Evolutionary conservation across 2,329 filamentous ascomycete species (phyloP), one percentile per base, ranked within the genome.

Genomic region (Sarocladiaceae sp.): DNA sequence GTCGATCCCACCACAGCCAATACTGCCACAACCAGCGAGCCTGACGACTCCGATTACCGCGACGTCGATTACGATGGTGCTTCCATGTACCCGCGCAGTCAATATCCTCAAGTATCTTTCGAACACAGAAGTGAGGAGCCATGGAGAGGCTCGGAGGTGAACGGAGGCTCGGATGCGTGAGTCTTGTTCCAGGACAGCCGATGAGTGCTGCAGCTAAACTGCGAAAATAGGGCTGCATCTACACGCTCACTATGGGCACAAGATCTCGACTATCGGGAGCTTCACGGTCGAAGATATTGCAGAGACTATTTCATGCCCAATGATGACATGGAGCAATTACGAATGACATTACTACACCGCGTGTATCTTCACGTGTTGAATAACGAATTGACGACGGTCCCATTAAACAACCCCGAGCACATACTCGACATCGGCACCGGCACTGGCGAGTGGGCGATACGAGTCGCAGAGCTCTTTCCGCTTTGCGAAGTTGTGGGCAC

Each of bases 251-350:
- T 78, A 48, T 75, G 72, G 61, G 73, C 72, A 36, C 64, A 69
- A 53, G 75, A 78, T 55, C 70, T 86, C 28, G 76, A 82, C 60
- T 78, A 79, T 56, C 71, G 80, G 52, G 70, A 78, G 55, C 82
- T 86, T 56, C 78, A 87, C 65, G 80, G 76, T 39, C 79, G 84
- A 20, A 75, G 84, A 57, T 84, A 83, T 61, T 83, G 84, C 60
- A 72, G 78, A 29, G 73, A 74, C 29, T 87, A 86, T 60, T 82
- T 74, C 63, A 83, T 86, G 75, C 84, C 84, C 13, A 86, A 85
- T 63, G 84, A 87, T 59, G 79, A 85, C 42, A 67, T 75, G 42
- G 84, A 87, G 61, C 82, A 86, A 64, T 80, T 81, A 42, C 79
- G 84, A 37, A 65, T 85, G 49, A 77, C 79, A 53, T 71, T 87